Percentiles rank a stretch among this genome's conserved stretches.
These are phyloP conservation scores for Violaceomyces palustris DNA, from an alignment of 1,284 basidiomycete genomes.

Conservation along the genomic window DNA sequence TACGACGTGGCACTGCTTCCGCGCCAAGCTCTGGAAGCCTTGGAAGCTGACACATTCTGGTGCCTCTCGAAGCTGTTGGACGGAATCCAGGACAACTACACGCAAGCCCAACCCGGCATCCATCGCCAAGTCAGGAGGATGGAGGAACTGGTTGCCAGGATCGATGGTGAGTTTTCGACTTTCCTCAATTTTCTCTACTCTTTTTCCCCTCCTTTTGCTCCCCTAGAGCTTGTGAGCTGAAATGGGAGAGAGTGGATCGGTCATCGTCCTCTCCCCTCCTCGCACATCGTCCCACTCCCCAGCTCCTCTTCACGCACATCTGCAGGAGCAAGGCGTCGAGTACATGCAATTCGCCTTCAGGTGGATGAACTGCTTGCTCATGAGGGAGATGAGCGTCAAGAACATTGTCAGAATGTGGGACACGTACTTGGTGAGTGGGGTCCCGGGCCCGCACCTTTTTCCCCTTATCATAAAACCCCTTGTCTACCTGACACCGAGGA, in stretches of 20 bases:
- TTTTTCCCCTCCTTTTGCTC: no score
- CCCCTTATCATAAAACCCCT: no score
- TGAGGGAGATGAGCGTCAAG: constrained; percentile 52
- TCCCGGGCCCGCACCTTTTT: not conserved
- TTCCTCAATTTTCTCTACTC: no score
- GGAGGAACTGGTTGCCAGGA: constrained; percentile 43
- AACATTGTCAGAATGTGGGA: constrained; percentile 53
- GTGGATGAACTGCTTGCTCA: constrained; percentile 53
- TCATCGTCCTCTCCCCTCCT: no score
- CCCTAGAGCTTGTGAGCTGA: no score
- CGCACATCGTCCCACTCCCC: not conserved
- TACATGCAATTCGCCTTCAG: constrained; percentile 53
- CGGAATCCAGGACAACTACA: constrained; percentile 53
- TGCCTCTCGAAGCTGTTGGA: constrained; percentile 50
- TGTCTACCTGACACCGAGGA: no score
- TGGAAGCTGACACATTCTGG: constrained; percentile 53
- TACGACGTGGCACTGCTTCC: constrained; percentile 46
- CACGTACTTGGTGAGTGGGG: constrained; percentile 44
- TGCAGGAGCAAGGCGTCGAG: constrained; percentile 47
- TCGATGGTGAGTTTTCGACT: constrained; percentile 43
- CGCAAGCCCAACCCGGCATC: constrained; percentile 50
- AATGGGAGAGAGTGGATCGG: no score
- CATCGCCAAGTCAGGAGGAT: constrained; percentile 46
- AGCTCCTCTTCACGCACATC: constrained; percentile 46
- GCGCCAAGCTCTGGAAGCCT: constrained; percentile 32